Percentiles rank a stretch among this genome's conserved stretches.
Conservation (phyloP, 495 filamentous ascomycete species). For the Neurospora sp. region DNA sequence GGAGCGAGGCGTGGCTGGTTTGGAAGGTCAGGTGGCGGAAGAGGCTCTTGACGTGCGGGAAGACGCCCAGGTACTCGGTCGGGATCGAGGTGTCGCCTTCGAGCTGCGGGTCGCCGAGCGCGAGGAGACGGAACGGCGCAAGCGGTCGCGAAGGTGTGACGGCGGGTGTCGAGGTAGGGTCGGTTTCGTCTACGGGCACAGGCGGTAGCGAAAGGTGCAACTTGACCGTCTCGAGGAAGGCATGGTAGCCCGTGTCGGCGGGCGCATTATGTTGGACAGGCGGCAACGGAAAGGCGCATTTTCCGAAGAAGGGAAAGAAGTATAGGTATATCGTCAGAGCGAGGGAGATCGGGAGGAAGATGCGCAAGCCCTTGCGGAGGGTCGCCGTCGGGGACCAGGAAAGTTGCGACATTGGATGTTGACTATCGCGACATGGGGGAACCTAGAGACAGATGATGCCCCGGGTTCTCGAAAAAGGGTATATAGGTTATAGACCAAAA, state of each 20-base stretch:
- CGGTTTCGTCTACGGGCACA: slow-evolving; percentile 1
- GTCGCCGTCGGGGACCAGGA: slow-evolving; percentile 40
- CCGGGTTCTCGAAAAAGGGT: background rate
- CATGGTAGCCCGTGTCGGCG: slow-evolving; percentile 20
- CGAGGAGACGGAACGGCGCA: slow-evolving; percentile 78
- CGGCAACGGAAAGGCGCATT: slow-evolving; percentile 71
- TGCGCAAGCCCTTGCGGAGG: slow-evolving; percentile 49
- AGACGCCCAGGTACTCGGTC: slow-evolving; percentile 45
- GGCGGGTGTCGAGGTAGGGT: slow-evolving; percentile 10
- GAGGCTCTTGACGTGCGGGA: slow-evolving; percentile 48
- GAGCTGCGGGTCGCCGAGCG: slow-evolving; percentile 88
- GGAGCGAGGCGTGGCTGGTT: slow-evolving; percentile 30
- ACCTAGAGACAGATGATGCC: background rate
- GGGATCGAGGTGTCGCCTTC: slow-evolving; percentile 84
- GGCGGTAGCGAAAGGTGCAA: slow-evolving; percentile 25
- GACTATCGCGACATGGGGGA: background rate
- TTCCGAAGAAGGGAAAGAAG: slow-evolving; percentile 72
- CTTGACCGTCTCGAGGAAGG: slow-evolving; percentile 38
- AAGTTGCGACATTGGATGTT: background rate
- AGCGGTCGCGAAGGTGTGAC: slow-evolving; percentile 21
- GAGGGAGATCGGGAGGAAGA: slow-evolving; percentile 62
- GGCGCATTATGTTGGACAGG: slow-evolving; percentile 9
- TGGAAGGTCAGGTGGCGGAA: slow-evolving; percentile 39
- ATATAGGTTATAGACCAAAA: background rate
- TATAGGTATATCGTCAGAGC: slow-evolving; percentile 70